These are phyloP conservation scores for Blastobotrys muscicola DNA, from an alignment of 805 yeast genomes.

Conservation along the genomic window DNA sequence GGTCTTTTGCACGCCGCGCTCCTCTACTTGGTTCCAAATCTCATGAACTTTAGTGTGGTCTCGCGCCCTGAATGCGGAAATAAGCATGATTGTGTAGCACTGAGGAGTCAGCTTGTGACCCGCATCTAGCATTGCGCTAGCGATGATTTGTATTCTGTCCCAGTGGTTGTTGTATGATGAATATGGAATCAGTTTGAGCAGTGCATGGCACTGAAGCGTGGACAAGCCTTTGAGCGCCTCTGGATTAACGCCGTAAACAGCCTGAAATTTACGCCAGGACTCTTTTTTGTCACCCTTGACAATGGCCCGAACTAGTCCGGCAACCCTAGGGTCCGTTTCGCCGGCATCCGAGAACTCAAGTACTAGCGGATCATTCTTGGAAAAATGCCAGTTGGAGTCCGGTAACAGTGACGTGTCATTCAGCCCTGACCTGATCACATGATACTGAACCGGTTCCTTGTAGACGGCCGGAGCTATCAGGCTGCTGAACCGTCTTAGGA, in stretches of 20 bases:
- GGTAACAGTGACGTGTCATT: too few relatives aligned
- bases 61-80: constrained; percentile 21
- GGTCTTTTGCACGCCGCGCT: constrained; percentile 13
- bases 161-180: not conserved
- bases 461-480: too few relatives aligned
- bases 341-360: too few relatives aligned
- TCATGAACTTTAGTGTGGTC: constrained; percentile 14
- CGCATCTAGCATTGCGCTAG: constrained; percentile 11
- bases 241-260: constrained; percentile 7
- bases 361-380: too few relatives aligned
- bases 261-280: constrained; percentile 12
- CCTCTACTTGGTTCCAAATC: constrained; percentile 21
- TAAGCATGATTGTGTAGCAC: constrained; percentile 21
- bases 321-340: too few relatives aligned
- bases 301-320: too few relatives aligned
- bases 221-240: constrained; percentile 5
- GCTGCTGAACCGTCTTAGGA: too few relatives aligned
- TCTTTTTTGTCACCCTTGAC: not conserved
- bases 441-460: too few relatives aligned
- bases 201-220: constrained; percentile 1
- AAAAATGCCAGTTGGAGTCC: too few relatives aligned
- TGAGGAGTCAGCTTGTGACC: constrained; percentile 13
- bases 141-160: constrained; percentile 9
- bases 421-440: too few relatives aligned
- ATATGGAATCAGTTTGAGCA: constrained; percentile 4